Evolutionary conservation across 139 green algal species (phyloP), one percentile per base, ranked within the genome.

Genomic region (Auxenochlorella protothecoides): DNA sequence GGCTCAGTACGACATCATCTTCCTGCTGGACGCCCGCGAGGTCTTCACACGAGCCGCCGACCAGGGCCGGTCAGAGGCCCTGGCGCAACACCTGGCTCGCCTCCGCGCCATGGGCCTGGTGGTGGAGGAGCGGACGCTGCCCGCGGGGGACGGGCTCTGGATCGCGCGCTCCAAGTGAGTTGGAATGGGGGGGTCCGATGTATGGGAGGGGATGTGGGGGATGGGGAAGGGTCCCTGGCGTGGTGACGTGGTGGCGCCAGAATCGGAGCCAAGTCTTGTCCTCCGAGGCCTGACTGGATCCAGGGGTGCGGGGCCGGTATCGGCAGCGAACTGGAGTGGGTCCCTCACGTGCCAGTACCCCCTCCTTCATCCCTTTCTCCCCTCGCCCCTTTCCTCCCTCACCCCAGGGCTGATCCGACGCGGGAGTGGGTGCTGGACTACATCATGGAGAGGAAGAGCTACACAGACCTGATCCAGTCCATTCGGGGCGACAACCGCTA

Each of bases 401-500:
- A 15, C 59, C 11, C 7, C 64, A 74, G 72, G 63, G 51, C 53
- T 15, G 4, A 44, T 6, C 57, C 72, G 1, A n/a, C 9, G 3
- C 3, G 4, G 4, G 75, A 80, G 78, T 93, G 85, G 57, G 77
- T 94, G 67, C 74, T 94, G 68, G 89, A 95, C 69, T 86, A 75
- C 10, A 60, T 95, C 2, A 4, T 91, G 64, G 89, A 95, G 84
- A 83, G 89, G 68, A 95, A 95, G 88, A 70, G 67, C 16, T 52
- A 80, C 9, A 59, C 76, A 13, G 89, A 95, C 76, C 75, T 95
- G 77, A 11, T 82, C 3, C 5, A 4, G 7, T 85, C 71, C 55
- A 89, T 95, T 68, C 79, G 76, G 63, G 63, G 67, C 67, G 66
- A 74, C 44, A 62, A 44, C n/a, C 81, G 83, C 53, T 85, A 85